Percentiles rank a stretch among this genome's conserved stretches.
Evolutionary conservation across 2,329 filamentous ascomycete species (phyloP).

Genomic region (Cryphonectria naterciae): DNA sequence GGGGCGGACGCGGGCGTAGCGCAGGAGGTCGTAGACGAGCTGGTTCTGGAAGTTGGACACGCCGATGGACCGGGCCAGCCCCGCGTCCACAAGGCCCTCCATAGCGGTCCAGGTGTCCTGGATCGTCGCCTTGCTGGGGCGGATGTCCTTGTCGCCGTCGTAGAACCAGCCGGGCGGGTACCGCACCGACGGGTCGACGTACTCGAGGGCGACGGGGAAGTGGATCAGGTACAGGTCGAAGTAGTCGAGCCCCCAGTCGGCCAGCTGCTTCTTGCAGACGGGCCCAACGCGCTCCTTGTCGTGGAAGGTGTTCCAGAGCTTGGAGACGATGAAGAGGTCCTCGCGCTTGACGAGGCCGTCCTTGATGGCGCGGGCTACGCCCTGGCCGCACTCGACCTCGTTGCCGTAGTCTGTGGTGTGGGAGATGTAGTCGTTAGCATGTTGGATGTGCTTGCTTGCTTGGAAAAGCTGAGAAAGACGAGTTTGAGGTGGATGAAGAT

Average conservation of each 20-base stretch:
- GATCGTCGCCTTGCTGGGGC: conserved; percentile 70
- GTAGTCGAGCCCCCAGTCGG: conserved; percentile 83
- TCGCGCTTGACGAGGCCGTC: conserved; percentile 81
- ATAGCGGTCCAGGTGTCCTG: conserved; percentile 84
- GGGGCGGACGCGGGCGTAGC: conserved; percentile 74
- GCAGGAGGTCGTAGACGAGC: conserved; percentile 77
- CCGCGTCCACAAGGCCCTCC: conserved; percentile 72
- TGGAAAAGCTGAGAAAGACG: too few relatives aligned
- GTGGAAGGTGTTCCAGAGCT: conserved; percentile 94
- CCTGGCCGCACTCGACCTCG: conserved; percentile 77
- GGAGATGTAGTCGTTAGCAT: neutral
- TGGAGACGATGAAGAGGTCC: conserved; percentile 90
- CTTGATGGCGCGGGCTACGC: conserved; percentile 77
- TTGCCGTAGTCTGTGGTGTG: conserved; percentile 73
- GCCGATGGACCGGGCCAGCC: conserved; percentile 74
- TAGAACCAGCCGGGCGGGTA: conserved; percentile 77
- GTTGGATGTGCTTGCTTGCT: neutral
- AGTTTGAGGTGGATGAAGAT: too few relatives aligned
- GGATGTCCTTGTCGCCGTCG: conserved; percentile 64
- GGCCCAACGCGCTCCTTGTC: conserved; percentile 76
- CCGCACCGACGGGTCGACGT: conserved; percentile 76
- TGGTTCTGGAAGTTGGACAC: conserved; percentile 82
- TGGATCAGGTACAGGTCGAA: conserved; percentile 90
- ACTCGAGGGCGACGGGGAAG: conserved; percentile 86
- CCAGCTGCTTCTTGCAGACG: conserved; percentile 75